Percentiles rank a stretch among this genome's conserved stretches.
Evolutionary conservation across 225 moss, liverwort and hornwort species (phyloP).

Genomic region (Physcomitrellopsis africana): DNA sequence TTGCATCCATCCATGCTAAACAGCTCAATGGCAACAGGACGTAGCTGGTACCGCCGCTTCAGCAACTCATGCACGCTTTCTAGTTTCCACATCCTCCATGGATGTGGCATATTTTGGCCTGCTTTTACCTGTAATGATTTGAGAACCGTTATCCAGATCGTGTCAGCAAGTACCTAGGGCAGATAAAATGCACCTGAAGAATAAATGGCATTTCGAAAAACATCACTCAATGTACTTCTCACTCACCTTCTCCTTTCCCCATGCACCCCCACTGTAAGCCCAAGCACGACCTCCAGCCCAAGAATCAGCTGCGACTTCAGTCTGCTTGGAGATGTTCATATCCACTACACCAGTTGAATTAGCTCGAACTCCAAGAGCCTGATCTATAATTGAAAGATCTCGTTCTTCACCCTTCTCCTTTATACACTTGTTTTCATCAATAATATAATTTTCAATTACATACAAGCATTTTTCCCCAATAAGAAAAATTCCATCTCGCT

Average conservation of each 20-base stretch:
- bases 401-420: constrained; percentile 76
- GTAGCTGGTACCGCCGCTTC: constrained; percentile 83
- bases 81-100: constrained; percentile 89
- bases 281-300: constrained; percentile 87
- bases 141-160: neutral
- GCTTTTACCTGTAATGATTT: constrained; percentile 43
- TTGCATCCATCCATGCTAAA: constrained; percentile 95
- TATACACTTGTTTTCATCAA: constrained; percentile 73
- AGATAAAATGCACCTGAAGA: neutral
- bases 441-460: constrained; percentile 81
- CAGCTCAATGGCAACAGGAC: constrained; percentile 82
- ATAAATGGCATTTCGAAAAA: neutral
- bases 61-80: constrained; percentile 89
- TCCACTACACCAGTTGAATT: constrained; percentile 67
- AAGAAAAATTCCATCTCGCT: constrained; percentile 84
- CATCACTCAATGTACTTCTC: neutral
- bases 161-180: neutral
- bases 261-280: constrained; percentile 75
- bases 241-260: constrained; percentile 62
- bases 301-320: constrained; percentile 33
- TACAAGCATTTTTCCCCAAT: constrained; percentile 79
- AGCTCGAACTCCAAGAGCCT: constrained; percentile 74
- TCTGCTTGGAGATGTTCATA: constrained; percentile 38
- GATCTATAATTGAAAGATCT: constrained; percentile 75
- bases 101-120: constrained; percentile 70